phyloP scores from a whole-genome alignment of 306 rosid genomes.

The Luffa acutangula region DNA sequence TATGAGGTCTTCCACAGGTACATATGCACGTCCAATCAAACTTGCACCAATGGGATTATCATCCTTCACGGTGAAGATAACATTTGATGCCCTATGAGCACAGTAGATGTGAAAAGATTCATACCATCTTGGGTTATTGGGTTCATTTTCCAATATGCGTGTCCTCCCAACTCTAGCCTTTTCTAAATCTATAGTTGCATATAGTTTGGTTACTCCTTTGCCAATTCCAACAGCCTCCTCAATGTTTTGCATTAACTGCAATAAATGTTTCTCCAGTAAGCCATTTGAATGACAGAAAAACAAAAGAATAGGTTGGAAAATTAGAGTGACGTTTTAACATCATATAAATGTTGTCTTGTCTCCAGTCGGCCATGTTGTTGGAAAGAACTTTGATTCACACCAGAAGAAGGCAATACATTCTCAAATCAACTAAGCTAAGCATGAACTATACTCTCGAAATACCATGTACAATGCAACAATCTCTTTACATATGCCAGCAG shows the following conservation, averaged over 20 bases:
- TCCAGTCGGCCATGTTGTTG: not conserved
- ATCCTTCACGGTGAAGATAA: conserved; percentile 60
- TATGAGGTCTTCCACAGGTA: conserved; percentile 49
- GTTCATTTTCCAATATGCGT: conserved; percentile 45
- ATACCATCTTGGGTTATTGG: conserved; percentile 46
- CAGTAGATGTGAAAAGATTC: conserved; percentile 74
- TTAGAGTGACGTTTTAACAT: not conserved
- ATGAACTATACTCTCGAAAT: not conserved
- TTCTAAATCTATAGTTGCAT: conserved; percentile 64
- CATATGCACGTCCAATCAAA: conserved; percentile 62
- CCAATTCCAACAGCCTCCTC: conserved; percentile 62
- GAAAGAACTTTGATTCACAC: not conserved
- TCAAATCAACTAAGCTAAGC: not conserved
- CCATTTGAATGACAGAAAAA: not conserved
- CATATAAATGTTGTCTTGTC: not conserved
- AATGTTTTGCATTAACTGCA: conserved; percentile 37
- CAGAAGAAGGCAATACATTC: not conserved
- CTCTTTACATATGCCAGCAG: not conserved
- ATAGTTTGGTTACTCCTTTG: conserved; percentile 48
- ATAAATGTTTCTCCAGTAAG: conserved; percentile 1
- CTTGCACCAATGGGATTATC: conserved; percentile 72
- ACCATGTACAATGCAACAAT: not conserved
- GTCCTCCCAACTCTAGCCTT: conserved; percentile 81
- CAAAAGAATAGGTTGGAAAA: not conserved
- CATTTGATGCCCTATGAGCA: conserved; percentile 47